Conservation (phyloP, 768 basidiomycete species). For the Gelatoporia subvermispora region DNA sequence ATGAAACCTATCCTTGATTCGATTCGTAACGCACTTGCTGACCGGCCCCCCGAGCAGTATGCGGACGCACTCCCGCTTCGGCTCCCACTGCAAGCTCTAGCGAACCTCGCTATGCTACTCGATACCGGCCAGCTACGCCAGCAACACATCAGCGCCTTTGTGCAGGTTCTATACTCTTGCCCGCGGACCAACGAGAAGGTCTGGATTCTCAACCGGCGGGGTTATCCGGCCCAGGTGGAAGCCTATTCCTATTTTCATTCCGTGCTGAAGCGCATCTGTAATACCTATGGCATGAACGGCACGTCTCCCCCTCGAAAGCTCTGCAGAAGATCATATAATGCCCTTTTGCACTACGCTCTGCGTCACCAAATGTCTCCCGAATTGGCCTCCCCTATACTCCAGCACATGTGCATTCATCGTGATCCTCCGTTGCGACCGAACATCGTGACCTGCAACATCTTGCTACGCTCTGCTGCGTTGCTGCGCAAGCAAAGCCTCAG, state of each 20-base stretch:
- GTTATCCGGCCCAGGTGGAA: conserved; percentile 9
- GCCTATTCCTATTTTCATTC: conserved; percentile 28
- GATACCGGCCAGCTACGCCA: conserved; percentile 46
- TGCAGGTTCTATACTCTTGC: conserved; percentile 43
- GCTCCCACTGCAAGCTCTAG: conserved; percentile 53
- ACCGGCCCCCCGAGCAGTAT: conserved; percentile 18
- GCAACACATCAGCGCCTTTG: conserved; percentile 37
- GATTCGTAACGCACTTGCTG: conserved; percentile 31
- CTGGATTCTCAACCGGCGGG: conserved; percentile 16
- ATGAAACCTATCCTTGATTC: conserved; percentile 22
- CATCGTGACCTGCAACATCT: conserved; percentile 50
- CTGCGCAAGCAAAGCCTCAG: conserved; percentile 36
- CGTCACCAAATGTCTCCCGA: conserved; percentile 49
- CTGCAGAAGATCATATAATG: conserved; percentile 45
- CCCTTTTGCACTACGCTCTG: conserved; percentile 63
- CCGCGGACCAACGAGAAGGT: conserved; percentile 20
- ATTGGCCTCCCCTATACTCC: conserved; percentile 43
- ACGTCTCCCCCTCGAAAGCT: conserved; percentile 27
- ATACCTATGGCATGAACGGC: conserved; percentile 2
- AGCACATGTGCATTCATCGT: conserved; percentile 48
- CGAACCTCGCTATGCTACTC: conserved; percentile 49
- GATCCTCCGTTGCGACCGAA: conserved; percentile 39
- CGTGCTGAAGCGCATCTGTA: conserved; percentile 23
- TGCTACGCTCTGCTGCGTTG: conserved; percentile 52
- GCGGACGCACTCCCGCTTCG: conserved; percentile 10